phyloP scores from a whole-genome alignment of 768 basidiomycete species.

The Psilocybe azurescens region DNA sequence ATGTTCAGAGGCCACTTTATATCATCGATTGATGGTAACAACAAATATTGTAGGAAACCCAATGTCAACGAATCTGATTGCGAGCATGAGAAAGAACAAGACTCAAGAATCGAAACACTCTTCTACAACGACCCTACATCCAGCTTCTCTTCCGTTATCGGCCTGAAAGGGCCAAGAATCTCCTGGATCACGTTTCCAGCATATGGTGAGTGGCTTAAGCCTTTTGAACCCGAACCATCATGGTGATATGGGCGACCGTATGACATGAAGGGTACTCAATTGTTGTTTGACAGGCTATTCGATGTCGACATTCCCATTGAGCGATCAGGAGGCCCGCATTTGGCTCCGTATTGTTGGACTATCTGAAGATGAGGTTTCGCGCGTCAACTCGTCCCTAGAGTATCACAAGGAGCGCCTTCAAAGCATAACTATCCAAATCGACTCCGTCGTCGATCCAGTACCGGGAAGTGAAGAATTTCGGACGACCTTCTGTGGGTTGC shows the following conservation, averaged over 20 bases:
- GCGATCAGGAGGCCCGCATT: conserved; percentile 3
- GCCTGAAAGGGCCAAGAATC: not conserved
- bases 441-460: conserved; percentile 5
- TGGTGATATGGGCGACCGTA: not conserved
- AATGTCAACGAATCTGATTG: not conserved
- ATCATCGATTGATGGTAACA: conserved; percentile 7
- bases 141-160: not conserved
- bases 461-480: not conserved
- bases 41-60: conserved; percentile 7
- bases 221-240: not conserved
- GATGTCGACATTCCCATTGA: conserved; percentile 9
- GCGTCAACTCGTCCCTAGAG: conserved; percentile 4
- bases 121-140: not conserved
- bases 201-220: not conserved
- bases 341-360: conserved; percentile 9
- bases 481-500: conserved; percentile 5
- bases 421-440: not conserved
- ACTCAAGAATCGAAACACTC: not conserved
- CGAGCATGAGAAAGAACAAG: not conserved
- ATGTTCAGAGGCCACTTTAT: not conserved
- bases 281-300: conserved; percentile 1
- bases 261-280: not conserved
- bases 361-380: conserved; percentile 6
- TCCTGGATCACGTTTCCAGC: not conserved
- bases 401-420: conserved; percentile 9